These are phyloP conservation scores for Paecilomyces fulvus DNA, from an alignment of 2,329 filamentous ascomycete genomes.

Conservation along the genomic window DNA sequence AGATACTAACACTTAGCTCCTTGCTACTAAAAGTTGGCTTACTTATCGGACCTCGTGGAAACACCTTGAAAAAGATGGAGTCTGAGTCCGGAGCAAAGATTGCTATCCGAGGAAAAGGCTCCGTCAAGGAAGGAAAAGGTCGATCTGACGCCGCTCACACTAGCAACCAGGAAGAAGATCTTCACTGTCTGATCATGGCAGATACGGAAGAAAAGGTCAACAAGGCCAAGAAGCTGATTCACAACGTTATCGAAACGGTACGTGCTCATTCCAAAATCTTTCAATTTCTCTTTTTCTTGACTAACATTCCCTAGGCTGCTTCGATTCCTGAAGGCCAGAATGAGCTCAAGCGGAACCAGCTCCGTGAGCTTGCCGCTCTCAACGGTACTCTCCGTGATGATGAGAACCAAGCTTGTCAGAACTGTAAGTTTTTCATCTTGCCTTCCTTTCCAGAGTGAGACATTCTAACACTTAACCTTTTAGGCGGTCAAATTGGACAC, in stretches of 20 bases:
- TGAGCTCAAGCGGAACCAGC: constrained; percentile 96
- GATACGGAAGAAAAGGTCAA: constrained; percentile 99
- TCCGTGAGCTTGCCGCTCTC: constrained; percentile 91
- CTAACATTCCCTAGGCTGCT: constrained; percentile 59
- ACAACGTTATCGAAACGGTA: constrained; percentile 98
- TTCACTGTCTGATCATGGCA: constrained; percentile 99
- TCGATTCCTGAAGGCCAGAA: constrained; percentile 98
- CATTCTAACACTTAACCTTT: constrained; percentile 11
- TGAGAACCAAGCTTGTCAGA: constrained; percentile 98
- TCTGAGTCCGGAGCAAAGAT: constrained; percentile 95
- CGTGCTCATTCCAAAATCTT: constrained; percentile 31
- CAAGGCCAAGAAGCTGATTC: constrained; percentile 96
- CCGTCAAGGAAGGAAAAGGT: constrained; percentile 98
- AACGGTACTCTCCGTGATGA: constrained; percentile 99
- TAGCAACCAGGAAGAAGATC: constrained; percentile 99
- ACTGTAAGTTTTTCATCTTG: constrained; percentile 51
- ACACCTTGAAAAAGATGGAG: constrained; percentile 99
- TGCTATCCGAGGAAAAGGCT: constrained; percentile 98
- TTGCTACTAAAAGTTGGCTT: constrained; percentile 85
- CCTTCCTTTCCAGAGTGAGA: background rate
- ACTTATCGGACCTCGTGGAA: constrained; percentile 99
- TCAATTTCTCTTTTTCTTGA: background rate
- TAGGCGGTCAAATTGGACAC: constrained; percentile 89
- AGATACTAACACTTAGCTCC: constrained; percentile 83
- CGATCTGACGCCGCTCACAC: constrained; percentile 97